Evolutionary conservation across 306 rosid genomes (phyloP), one percentile per base, ranked within the genome.

Genomic region (Cicer chorassanicum): DNA sequence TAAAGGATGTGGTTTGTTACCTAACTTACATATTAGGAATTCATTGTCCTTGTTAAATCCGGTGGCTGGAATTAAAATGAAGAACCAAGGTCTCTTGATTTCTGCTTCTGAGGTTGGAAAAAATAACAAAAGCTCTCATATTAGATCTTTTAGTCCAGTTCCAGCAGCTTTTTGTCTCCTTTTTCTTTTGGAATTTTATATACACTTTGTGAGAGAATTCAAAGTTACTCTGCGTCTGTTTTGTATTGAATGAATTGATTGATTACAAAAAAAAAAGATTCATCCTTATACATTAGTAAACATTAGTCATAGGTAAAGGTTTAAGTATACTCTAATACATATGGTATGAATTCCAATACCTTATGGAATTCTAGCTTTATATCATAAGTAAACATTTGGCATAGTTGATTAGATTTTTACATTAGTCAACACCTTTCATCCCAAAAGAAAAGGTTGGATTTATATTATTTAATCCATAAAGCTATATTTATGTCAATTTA

Each of bases 1-100:
- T 8, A 90, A 88, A 87, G 95, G 99, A 67, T 92, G 99, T 18
- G 96, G 97, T 7, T 46, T 92, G 51, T 75, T 94, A 62, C 85
- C 95, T 3, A 66, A 85, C 18, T 79, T 92, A 39, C 85, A 88
- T 80, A 41, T 94, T 19, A 84, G 88, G 83, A 92, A 86, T 78
- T 90, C 99, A 16, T 77, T 90, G 67, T 83, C 89, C 84, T 80
- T 83, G 74, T 62, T 94, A 73, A 83, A 74, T 80, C 90, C 95
- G 74, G 62, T 85, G 70, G 82, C 91, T 0, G 96, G 87, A 11
- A 59, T 88, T 87, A 89, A 88, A 82, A 42, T 81, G 43, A 87
- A 74, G 81, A 79, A 80, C 14, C 83, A 80, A 72, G 39, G 68
- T 68, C 53, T 81, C 36, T 55, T 65, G 70, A 50, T 87, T 77